Percentiles rank a stretch among this genome's conserved stretches.
Evolutionary conservation across 441 rosid species (phyloP).

Genomic region (Croton laevigatus): DNA sequence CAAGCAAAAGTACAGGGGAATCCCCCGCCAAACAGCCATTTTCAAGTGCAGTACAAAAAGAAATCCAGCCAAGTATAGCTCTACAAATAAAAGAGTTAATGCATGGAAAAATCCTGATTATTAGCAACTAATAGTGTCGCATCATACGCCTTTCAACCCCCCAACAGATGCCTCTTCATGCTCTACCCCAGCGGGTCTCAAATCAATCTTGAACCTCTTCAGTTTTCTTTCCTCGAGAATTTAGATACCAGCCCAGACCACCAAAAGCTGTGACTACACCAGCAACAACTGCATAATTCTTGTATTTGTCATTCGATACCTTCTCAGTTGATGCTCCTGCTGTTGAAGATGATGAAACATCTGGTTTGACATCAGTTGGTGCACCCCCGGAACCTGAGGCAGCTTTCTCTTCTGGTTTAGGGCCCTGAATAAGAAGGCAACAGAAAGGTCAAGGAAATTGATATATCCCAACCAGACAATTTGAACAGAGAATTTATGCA

Average conservation of each 20-base stretch:
- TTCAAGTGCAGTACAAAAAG: background rate
- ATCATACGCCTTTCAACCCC: background rate
- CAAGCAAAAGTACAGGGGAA: background rate
- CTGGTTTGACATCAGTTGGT: slow-evolving; percentile 46
- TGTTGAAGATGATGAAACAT: slow-evolving; percentile 37
- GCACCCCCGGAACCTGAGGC: slow-evolving; percentile 41
- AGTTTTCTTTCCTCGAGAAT: slow-evolving; percentile 62
- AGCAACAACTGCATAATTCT: slow-evolving; percentile 80
- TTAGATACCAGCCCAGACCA: slow-evolving; percentile 88
- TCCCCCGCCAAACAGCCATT: background rate
- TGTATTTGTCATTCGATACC: slow-evolving; percentile 66
- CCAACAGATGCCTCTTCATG: slow-evolving; percentile 10
- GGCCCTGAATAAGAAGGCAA: slow-evolving; percentile 40
- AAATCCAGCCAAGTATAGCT: background rate
- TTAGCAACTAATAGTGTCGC: slow-evolving; percentile 9
- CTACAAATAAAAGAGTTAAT: background rate
- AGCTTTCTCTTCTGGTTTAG: slow-evolving; percentile 59
- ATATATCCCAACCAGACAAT: background rate
- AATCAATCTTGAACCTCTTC: slow-evolving; percentile 56
- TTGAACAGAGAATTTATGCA: background rate
- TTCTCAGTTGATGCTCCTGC: slow-evolving; percentile 52
- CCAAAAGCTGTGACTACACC: slow-evolving; percentile 56
- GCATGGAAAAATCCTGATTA: slow-evolving; percentile 20
- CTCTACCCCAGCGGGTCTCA: slow-evolving; percentile 8
- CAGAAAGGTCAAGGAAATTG: background rate